Conservation (phyloP, 192 early-diverging fungal species). For the Coemansia sp. region DNA sequence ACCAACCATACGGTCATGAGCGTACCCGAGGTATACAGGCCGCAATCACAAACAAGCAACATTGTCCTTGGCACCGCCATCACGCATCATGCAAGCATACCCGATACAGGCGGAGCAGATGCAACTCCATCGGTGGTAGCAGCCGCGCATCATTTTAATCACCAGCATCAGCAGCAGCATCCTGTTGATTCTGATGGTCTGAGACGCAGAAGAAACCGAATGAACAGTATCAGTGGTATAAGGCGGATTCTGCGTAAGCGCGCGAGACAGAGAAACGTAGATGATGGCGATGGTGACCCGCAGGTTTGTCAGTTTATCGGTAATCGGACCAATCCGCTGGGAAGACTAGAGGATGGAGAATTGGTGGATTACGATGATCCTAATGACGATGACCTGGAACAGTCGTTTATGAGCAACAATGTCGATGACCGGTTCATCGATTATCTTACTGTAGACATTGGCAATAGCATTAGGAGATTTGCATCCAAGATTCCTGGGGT, state of each 20-base stretch:
- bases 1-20: constrained; percentile 19
- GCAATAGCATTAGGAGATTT: constrained; percentile 24
- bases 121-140: not conserved
- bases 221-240: constrained; percentile 3
- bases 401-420: constrained; percentile 46
- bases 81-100: constrained; percentile 13
- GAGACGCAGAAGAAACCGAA: not conserved
- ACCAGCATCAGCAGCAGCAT: not conserved
- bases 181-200: not conserved
- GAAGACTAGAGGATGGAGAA: constrained; percentile 44
- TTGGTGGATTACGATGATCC: constrained; percentile 54
- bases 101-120: not conserved
- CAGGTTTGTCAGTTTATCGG: constrained; percentile 43
- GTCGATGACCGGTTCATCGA: constrained; percentile 47
- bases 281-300: constrained; percentile 1
- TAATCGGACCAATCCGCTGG: constrained; percentile 44
- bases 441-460: constrained; percentile 38
- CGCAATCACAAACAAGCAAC: not conserved
- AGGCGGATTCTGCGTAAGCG: constrained; percentile 33
- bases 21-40: constrained; percentile 22
- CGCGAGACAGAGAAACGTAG: not conserved
- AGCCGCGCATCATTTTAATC: not conserved
- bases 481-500: constrained; percentile 21
- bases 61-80: not conserved
- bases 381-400: constrained; percentile 33